Conservation (phyloP, 805 yeast species). For the Sporopachydermia quercuum region DNA sequence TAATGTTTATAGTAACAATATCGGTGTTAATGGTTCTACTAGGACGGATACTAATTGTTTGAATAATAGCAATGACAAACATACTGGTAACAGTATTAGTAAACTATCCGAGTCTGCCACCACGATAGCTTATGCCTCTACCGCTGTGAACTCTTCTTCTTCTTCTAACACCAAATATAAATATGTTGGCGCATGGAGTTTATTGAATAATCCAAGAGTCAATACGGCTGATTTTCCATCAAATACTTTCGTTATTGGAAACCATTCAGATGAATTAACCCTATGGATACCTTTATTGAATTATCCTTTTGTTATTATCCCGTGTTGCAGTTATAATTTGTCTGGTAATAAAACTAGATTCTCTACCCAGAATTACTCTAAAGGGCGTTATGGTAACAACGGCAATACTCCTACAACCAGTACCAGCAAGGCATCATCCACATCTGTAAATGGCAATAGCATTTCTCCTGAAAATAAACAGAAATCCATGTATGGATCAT, state of each 20-base stretch:
- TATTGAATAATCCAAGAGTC: constrained; percentile 24
- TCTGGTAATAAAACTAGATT: constrained; percentile 64
- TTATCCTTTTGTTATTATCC: constrained; percentile 80
- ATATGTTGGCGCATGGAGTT: constrained; percentile 2
- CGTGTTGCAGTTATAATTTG: constrained; percentile 86
- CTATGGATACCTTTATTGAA: constrained; percentile 89
- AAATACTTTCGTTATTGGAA: constrained; percentile 77
- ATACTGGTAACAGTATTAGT: too few species aligned
- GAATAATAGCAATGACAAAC: too few species aligned
- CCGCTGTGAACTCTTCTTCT: constrained; percentile 4
- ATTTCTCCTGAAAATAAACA: constrained; percentile 17
- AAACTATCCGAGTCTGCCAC: too few species aligned
- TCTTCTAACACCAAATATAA: constrained; percentile 1
- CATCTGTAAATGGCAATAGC: constrained; percentile 7
- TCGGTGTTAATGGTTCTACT: too few species aligned
- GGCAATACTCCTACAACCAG: background rate
- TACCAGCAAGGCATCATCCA: constrained; percentile 4
- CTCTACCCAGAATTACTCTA: constrained; percentile 20
- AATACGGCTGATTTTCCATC: constrained; percentile 52
- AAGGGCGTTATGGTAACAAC: constrained; percentile 4
- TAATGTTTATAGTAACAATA: too few species aligned
- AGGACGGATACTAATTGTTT: too few species aligned
- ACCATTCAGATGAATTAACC: constrained; percentile 89
- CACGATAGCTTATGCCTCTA: background rate
- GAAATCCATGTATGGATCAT: constrained; percentile 64